Evolutionary conservation across 371 early-diverging fungal species (phyloP).

Genomic region (Mucor sp.): DNA sequence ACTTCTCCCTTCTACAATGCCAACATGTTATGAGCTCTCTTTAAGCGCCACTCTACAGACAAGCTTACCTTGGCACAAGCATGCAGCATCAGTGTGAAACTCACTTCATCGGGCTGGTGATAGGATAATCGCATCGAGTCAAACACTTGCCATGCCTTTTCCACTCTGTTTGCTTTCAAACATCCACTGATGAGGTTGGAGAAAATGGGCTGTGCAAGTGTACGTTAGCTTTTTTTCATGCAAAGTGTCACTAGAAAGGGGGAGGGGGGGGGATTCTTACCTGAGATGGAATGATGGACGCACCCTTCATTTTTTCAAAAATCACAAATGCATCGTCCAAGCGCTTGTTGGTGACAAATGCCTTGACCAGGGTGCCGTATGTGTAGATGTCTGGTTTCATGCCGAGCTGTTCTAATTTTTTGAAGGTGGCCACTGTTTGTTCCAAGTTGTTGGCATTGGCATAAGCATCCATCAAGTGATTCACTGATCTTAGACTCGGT

Average conservation of each 20-base stretch:
- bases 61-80: conserved; percentile 76
- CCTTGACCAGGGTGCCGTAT: conserved; percentile 75
- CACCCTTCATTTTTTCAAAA: conserved; percentile 71
- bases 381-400: conserved; percentile 65
- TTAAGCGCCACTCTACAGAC: too few relatives aligned
- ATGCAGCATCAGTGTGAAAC: conserved; percentile 88
- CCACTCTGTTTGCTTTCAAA: conserved; percentile 63
- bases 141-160: conserved; percentile 90
- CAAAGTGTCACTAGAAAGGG: neutral
- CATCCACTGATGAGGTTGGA: conserved; percentile 85
- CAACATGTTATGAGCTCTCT: too few relatives aligned
- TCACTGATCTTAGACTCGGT: conserved; percentile 71
- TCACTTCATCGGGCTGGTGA: conserved; percentile 75
- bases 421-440: conserved; percentile 59
- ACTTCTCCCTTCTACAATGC: conserved; percentile 59
- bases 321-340: conserved; percentile 75
- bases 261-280: conserved; percentile 11
- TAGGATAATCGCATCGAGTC: conserved; percentile 85
- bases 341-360: conserved; percentile 58
- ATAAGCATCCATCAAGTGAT: conserved; percentile 82
- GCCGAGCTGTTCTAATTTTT: conserved; percentile 44
- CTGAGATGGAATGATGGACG: conserved; percentile 48
- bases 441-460: conserved; percentile 67
- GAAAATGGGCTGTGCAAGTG: conserved; percentile 59
- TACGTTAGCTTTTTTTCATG: neutral